Evolutionary conservation across 2,329 filamentous ascomycete species (phyloP), one percentile per base, ranked within the genome.

Genomic region (Ophiostoma piceae): DNA sequence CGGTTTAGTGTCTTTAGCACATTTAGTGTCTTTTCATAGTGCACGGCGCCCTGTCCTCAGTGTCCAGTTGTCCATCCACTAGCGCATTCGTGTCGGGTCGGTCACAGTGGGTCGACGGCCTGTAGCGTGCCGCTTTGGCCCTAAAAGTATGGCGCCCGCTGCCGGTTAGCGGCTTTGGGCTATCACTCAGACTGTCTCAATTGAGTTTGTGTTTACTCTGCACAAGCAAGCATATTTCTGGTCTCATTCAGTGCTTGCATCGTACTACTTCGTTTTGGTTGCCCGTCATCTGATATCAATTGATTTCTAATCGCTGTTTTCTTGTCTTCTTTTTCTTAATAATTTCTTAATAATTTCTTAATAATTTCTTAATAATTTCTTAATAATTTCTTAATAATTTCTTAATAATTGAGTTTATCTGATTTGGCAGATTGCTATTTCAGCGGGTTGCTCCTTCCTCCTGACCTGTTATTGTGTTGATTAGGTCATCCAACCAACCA

Each of bases 11-110:
- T 12, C 3, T 67, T 54, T 62, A 47, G 41, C 41, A 26, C 32
- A 16, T 68, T 71, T 67, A 68, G 69, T 51, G 68, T 62, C 35
- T 47, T n/a, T 47, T 8, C 8, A 35, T 35, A n/a, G 43, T 47
- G 16, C 43, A 47, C 43, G 19, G 7, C 43, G 43, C 43, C 43
- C n/a, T 32, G 57, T 62, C 57, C 43, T 47, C 37, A 26, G 37
- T 47, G n/a, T 32, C 16, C 22, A 26, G 43, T 8, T 47, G 12
- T 19, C 41, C 16, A 19, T 47, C 43, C 16, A 47, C 29, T 29
- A 37, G 19, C 29, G 29, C 14, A 35, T 19, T 37, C 12, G 60
- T 37, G 32, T 19, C 60, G 12, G 60, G 60, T 9, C 32, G 29
- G 32, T 22, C 32, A 32, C 57, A 62, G 57, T 62, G 57, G 57